A percentile compares a stretch with the other conserved stretches of the same genome.
phyloP scores from a whole-genome alignment of 768 basidiomycete genomes.

The Boletus rufocinnamomeus region DNA sequence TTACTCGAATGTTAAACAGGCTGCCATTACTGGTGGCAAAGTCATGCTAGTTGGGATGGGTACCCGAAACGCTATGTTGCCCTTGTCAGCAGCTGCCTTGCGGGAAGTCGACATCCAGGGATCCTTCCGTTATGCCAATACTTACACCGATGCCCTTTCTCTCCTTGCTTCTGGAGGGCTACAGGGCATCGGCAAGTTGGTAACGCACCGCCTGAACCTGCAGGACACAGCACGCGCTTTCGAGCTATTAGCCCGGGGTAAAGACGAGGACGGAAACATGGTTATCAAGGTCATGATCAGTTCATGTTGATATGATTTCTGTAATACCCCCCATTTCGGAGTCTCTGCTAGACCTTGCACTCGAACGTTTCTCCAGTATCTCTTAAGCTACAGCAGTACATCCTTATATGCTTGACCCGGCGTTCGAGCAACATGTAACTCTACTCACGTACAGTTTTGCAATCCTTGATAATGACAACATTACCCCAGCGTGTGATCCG shows the following conservation, averaged over 20 bases:
- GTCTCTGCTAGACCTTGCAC: conserved; percentile 15
- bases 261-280: conserved; percentile 76
- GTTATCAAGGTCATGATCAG: conserved; percentile 91
- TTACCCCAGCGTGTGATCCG: background rate
- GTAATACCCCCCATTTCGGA: conserved; percentile 1
- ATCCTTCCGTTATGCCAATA: conserved; percentile 89
- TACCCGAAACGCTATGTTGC: conserved; percentile 74
- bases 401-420: conserved; percentile 13
- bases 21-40: conserved; percentile 81
- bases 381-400: conserved; percentile 18
- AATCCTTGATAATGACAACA: conserved; percentile 8
- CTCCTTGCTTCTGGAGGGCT: conserved; percentile 70
- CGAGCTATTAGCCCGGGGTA: conserved; percentile 74
- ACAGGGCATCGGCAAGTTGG: conserved; percentile 65
- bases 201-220: conserved; percentile 76
- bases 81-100: conserved; percentile 78
- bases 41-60: conserved; percentile 98
- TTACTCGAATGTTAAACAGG: conserved; percentile 44
- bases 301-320: conserved; percentile 28
- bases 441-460: conserved; percentile 18
- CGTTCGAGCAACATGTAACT: conserved; percentile 26
- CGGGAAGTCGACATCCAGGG: conserved; percentile 94
- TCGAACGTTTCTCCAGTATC: conserved; percentile 5
- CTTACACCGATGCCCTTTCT: conserved; percentile 82
- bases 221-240: conserved; percentile 73